Evolutionary conservation across 2,329 filamentous ascomycete species (phyloP), one percentile per base, ranked within the genome.

Genomic region (Claviceps monticola): DNA sequence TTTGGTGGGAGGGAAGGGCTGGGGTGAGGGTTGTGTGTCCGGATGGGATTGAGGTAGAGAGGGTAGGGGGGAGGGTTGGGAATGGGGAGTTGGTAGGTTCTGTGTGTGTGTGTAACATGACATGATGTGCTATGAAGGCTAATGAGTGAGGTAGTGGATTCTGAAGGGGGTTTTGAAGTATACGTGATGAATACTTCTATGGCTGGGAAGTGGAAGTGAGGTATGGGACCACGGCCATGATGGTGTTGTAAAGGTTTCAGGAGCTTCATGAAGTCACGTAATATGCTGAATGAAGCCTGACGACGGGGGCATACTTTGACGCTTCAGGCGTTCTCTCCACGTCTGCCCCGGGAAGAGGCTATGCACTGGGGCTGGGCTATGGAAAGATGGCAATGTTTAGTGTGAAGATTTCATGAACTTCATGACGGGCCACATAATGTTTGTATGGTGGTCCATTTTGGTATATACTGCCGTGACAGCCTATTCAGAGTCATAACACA

Each of bases 1-100:
- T 97, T 47, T 95, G 85, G 84, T 97, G 89, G 88, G 85, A 89
- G 62, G 77, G 70, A 51, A 82, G 73, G 49, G 84, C 83, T 0
- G 80, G 76, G 57, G 84, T 78, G 62, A 71, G 80, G 64, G 80
- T 90, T 64, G 66, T 93, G 29, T 83, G 90, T 72, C 93, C 91
- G 0, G 85, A 84, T 5, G 76, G 81, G 56, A 79, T 96, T 44
- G 82, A 90, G 65, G 85, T 97, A 14, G 78, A 82, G 43, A 81
- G 74, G 53, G 74, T 95, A 49, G 84, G 83, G 2, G 84, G 83
- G 58, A 78, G 80, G 54, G 90, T 94, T 17, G 78, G 80, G 3
- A 98, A 97, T 64, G 93, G 93, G 4, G 86, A 97, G 68, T 76
- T 97, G 58, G 74, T 76, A 64, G 62, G 74, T 69, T 6, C 1